A percentile compares a stretch with the other conserved stretches of the same genome.
phyloP scores from a whole-genome alignment of 2,329 filamentous ascomycete genomes.

The Talaromyces amestolkiae region DNA sequence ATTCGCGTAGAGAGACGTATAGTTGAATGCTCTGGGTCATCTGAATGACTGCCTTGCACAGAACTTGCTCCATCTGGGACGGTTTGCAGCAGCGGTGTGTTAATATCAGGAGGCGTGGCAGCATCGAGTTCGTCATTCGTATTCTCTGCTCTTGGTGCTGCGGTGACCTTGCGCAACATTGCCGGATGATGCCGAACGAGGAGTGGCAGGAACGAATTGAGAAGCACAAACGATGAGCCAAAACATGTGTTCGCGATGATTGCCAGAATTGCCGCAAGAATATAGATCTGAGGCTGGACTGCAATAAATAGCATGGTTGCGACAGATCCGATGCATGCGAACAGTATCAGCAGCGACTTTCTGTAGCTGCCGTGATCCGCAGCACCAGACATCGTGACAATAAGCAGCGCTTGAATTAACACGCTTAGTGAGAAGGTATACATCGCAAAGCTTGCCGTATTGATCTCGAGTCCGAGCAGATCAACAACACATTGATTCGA shows the following conservation, averaged over 20 bases:
- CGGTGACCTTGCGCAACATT: constrained; percentile 34
- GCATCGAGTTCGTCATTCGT: constrained; percentile 19
- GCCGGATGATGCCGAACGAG: constrained; percentile 80
- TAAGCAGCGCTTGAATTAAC: constrained; percentile 79
- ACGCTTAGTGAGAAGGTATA: constrained; percentile 96
- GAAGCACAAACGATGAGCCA: constrained; percentile 87
- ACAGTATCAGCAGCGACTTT: constrained; percentile 81
- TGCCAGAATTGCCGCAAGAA: constrained; percentile 78
- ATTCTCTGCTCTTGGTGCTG: constrained; percentile 1
- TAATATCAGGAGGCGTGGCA: constrained; percentile 23
- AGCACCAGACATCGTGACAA: constrained; percentile 93
- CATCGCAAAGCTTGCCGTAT: constrained; percentile 96
- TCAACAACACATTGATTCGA: constrained; percentile 75
- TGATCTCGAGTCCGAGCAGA: constrained; percentile 79
- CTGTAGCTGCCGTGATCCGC: constrained; percentile 92
- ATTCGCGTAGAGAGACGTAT: constrained; percentile 79
- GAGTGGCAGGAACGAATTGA: constrained; percentile 92
- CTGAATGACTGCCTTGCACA: constrained; percentile 11
- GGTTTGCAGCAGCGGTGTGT: constrained; percentile 30
- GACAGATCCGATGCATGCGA: constrained; percentile 76
- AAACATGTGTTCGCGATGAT: constrained; percentile 92
- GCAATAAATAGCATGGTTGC: constrained; percentile 87
- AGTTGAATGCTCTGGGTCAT: constrained; percentile 36
- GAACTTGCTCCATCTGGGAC: constrained; percentile 10
- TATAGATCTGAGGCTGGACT: constrained; percentile 69